phyloP scores from a whole-genome alignment of 257 asterid species.

The Dorcoceras hygrometricum region DNA sequence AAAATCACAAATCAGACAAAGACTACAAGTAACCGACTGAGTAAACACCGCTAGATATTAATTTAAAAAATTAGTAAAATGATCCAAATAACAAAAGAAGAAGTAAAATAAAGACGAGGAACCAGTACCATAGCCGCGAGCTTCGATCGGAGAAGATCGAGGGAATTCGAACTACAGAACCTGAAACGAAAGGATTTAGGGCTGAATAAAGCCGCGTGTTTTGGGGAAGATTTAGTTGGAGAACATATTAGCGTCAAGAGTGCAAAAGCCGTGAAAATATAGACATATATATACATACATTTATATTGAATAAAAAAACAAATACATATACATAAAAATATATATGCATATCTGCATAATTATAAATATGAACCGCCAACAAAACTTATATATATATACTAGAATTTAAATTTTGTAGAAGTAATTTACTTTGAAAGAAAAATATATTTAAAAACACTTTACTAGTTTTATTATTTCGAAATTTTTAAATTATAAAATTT shows the following conservation, averaged over 20 bases:
- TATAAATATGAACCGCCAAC: too few relatives aligned
- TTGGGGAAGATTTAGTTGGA: not conserved
- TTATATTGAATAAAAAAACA: too few relatives aligned
- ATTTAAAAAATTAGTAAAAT: not conserved
- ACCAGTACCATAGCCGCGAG: not conserved
- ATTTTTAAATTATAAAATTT: too few relatives aligned
- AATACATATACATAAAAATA: too few relatives aligned
- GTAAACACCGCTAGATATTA: not conserved
- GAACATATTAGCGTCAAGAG: not conserved
- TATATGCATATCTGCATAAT: too few relatives aligned
- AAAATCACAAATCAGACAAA: constrained; percentile 1
- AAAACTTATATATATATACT: too few relatives aligned
- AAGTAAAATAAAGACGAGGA: not conserved
- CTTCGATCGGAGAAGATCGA: constrained; percentile 1
- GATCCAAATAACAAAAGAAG: not conserved
- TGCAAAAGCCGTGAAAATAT: not conserved
- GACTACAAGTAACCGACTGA: not conserved
- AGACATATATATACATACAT: too few relatives aligned
- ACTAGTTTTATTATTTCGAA: too few relatives aligned
- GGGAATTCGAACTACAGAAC: not conserved
- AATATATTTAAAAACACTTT: too few relatives aligned
- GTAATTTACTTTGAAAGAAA: too few relatives aligned
- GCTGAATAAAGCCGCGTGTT: not conserved
- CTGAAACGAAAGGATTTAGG: constrained; percentile 9
- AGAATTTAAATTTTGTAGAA: too few relatives aligned